Evolutionary conservation across 352 stramenopile genomes (phyloP).

Genomic region (Phytophthora hybrid): DNA sequence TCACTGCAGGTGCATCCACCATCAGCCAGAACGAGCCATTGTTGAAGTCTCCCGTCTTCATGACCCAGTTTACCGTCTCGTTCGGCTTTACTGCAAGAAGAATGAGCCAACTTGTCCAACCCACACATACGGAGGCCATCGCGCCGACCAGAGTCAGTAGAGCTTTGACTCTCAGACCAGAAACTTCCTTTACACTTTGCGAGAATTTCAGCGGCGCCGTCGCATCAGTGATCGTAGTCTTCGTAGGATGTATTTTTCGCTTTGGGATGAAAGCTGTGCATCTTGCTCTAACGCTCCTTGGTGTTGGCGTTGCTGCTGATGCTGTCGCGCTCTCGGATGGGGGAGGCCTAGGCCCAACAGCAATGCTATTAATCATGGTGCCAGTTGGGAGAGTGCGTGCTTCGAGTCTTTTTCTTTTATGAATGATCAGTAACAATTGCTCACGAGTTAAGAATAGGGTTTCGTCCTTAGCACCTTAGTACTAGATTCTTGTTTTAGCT

Average conservation of each 20-base stretch:
- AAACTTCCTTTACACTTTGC: background rate
- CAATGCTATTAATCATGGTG: background rate
- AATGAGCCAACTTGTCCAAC: conserved; percentile 18
- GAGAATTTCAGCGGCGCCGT: background rate
- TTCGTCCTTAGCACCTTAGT: too few relatives aligned
- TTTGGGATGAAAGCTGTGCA: background rate
- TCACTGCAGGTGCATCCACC: background rate
- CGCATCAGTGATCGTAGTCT: background rate
- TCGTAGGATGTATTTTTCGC: background rate
- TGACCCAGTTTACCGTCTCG: conserved; percentile 32
- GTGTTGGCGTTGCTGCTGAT: background rate
- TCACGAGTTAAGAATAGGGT: too few relatives aligned
- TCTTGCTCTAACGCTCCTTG: background rate
- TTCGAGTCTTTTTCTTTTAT: too few relatives aligned
- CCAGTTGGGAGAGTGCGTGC: background rate
- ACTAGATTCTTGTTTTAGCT: too few relatives aligned
- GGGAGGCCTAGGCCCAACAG: background rate
- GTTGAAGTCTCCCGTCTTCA: conserved; percentile 35
- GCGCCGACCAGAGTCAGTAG: background rate
- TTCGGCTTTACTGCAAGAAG: conserved; percentile 24
- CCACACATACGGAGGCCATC: background rate
- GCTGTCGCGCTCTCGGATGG: background rate
- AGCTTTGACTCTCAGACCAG: background rate
- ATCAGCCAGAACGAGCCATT: conserved; percentile 40
- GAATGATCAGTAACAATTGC: too few relatives aligned